Conservation (phyloP, 176 grass and related monocot genomes). For the Themeda triandra region DNA sequence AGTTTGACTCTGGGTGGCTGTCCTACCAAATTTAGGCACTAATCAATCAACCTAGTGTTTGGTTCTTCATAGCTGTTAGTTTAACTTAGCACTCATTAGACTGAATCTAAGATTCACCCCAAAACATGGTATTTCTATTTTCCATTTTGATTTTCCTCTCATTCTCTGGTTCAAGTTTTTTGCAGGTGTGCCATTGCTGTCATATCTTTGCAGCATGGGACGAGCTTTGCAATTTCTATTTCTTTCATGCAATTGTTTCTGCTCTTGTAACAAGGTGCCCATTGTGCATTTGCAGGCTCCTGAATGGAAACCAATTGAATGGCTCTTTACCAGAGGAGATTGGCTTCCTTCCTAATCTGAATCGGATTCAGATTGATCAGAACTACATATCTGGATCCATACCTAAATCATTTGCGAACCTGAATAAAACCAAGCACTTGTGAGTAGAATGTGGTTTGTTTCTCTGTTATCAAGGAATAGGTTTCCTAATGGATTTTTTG, state of each 20-base stretch:
- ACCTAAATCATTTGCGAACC: slow-evolving; percentile 82
- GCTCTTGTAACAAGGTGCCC: neutral
- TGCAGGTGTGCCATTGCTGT: neutral
- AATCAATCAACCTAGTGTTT: neutral
- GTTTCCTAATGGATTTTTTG: no score
- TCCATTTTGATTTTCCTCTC: neutral
- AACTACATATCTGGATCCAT: slow-evolving; percentile 81
- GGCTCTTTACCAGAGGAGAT: slow-evolving; percentile 81
- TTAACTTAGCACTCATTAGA: neutral
- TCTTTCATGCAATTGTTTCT: neutral
- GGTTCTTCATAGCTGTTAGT: neutral
- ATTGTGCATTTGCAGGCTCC: slow-evolving; percentile 54
- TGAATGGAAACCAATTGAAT: slow-evolving; percentile 78
- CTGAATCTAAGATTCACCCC: neutral
- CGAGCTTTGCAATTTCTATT: neutral
- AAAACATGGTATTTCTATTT: neutral
- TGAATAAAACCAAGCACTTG: slow-evolving; percentile 96
- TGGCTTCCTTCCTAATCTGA: slow-evolving; percentile 71
- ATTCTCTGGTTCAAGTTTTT: slow-evolving; percentile 8
- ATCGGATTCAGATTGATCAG: slow-evolving; percentile 95
- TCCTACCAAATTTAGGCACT: neutral
- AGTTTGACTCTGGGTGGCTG: neutral
- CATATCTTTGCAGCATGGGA: neutral
- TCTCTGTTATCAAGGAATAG: slow-evolving; percentile 15
- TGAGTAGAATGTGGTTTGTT: slow-evolving; percentile 53